These are phyloP conservation scores for Cladophialophora exuberans DNA, from an alignment of 2,329 filamentous ascomycete genomes.

Conservation along the genomic window DNA sequence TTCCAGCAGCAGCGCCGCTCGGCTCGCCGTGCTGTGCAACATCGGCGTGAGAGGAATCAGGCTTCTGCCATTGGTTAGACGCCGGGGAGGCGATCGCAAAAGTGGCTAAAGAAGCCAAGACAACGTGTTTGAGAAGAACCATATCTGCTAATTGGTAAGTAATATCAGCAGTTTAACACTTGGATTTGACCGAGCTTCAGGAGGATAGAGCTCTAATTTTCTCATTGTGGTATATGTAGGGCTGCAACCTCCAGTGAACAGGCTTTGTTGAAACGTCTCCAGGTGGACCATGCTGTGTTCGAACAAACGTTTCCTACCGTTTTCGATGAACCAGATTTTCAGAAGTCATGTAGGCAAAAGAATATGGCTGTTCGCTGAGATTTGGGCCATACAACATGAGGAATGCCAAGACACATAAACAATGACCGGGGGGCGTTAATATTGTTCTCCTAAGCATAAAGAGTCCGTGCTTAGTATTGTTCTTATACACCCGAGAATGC, in stretches of 20 bases:
- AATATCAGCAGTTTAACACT: too few relatives aligned
- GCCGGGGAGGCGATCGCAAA: conserved; percentile 11
- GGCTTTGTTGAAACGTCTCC: background rate
- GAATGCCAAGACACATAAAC: too few relatives aligned
- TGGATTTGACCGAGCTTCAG: background rate
- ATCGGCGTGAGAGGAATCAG: background rate
- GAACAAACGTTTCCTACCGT: conserved; percentile 7
- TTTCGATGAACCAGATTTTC: conserved; percentile 2
- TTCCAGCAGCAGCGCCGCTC: background rate
- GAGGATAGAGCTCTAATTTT: background rate
- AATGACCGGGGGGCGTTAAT: background rate
- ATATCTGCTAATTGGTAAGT: conserved; percentile 2
- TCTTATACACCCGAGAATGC: background rate
- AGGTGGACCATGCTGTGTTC: background rate
- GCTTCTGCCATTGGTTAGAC: conserved; percentile 9
- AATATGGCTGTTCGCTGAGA: background rate
- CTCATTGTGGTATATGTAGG: conserved; percentile 4
- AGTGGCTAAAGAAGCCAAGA: conserved; percentile 19
- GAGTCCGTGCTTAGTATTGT: conserved; percentile 5
- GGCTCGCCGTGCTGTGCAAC: conserved; percentile 7
- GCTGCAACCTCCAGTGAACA: background rate
- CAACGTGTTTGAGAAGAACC: conserved; percentile 18
- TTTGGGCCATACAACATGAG: background rate
- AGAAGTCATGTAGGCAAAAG: background rate
- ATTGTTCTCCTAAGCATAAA: background rate